phyloP scores from a whole-genome alignment of 2,329 filamentous ascomycete genomes.

The Nigrospora osmanthi region DNA sequence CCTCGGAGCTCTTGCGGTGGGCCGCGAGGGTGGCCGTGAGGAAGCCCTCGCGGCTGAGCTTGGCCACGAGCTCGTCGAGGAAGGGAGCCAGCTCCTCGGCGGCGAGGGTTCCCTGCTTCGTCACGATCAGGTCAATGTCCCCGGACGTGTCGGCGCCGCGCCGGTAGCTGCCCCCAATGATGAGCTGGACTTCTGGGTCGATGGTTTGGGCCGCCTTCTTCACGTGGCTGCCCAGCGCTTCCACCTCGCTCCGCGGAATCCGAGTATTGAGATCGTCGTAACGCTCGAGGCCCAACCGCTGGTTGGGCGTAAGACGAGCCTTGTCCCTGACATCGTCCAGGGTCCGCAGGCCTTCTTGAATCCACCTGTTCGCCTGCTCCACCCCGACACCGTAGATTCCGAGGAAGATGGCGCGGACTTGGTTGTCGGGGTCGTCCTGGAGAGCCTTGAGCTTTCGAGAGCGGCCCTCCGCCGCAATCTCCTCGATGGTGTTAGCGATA shows the following conservation, averaged over 20 bases:
- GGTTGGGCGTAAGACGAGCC: conserved; percentile 59
- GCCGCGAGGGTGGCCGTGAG: conserved; percentile 63
- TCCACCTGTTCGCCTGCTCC: conserved; percentile 65
- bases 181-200: conserved; percentile 59
- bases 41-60: conserved; percentile 54
- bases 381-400: conserved; percentile 74
- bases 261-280: conserved; percentile 72
- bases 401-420: conserved; percentile 60
- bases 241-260: conserved; percentile 72
- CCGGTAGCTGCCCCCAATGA: conserved; percentile 78
- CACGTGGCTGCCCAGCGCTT: conserved; percentile 59
- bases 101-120: conserved; percentile 49
- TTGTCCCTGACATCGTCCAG: conserved; percentile 60
- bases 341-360: conserved; percentile 65
- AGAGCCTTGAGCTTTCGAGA: conserved; percentile 67
- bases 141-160: conserved; percentile 67
- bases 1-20: conserved; percentile 29
- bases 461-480: conserved; percentile 69
- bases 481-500: conserved; percentile 79
- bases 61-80: conserved; percentile 53
- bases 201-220: conserved; percentile 47
- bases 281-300: conserved; percentile 69
- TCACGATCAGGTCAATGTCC: conserved; percentile 82
- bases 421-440: conserved; percentile 57
- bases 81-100: conserved; percentile 52